Conservation (phyloP, 2,329 filamentous ascomycete species). For the Aphanoascus verrucosus region DNA sequence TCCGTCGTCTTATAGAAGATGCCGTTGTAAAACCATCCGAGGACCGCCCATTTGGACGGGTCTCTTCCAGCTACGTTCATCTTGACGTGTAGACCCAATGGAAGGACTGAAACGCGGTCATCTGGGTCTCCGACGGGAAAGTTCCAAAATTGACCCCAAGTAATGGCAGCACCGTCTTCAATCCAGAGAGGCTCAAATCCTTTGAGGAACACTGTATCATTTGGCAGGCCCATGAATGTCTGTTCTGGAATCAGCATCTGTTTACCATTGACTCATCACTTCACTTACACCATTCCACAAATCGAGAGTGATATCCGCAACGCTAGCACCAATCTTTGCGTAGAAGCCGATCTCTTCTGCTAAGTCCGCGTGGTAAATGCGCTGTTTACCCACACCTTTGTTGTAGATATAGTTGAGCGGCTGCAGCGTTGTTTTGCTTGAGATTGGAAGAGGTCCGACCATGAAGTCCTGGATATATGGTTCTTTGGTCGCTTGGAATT, state of each 20-base stretch:
- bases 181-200: slow-evolving; percentile 21
- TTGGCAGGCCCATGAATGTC: slow-evolving; percentile 15
- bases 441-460: slow-evolving; percentile 41
- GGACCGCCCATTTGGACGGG: slow-evolving; percentile 6
- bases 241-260: background rate
- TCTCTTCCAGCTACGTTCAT: slow-evolving; percentile 7
- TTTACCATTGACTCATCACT: background rate
- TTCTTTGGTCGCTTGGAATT: slow-evolving; percentile 34
- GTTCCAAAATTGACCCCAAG: slow-evolving; percentile 17
- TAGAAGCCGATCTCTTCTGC: slow-evolving; percentile 19
- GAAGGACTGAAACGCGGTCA: slow-evolving; percentile 6
- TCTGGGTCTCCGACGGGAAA: slow-evolving; percentile 2
- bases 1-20: slow-evolving; percentile 5
- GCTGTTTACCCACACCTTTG: slow-evolving; percentile 27
- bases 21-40: slow-evolving; percentile 10
- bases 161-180: slow-evolving; percentile 21
- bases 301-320: slow-evolving; percentile 20
- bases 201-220: slow-evolving; percentile 12
- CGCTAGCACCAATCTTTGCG: slow-evolving; percentile 14
- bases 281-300: slow-evolving; percentile 16
- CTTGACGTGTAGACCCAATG: slow-evolving; percentile 5
- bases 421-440: slow-evolving; percentile 28
- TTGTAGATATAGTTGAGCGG: slow-evolving; percentile 38
- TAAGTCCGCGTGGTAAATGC: slow-evolving; percentile 21
- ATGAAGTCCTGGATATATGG: slow-evolving; percentile 42